phyloP scores from a whole-genome alignment of 2,329 filamentous ascomycete genomes.

The Penicillium verrucosum region DNA sequence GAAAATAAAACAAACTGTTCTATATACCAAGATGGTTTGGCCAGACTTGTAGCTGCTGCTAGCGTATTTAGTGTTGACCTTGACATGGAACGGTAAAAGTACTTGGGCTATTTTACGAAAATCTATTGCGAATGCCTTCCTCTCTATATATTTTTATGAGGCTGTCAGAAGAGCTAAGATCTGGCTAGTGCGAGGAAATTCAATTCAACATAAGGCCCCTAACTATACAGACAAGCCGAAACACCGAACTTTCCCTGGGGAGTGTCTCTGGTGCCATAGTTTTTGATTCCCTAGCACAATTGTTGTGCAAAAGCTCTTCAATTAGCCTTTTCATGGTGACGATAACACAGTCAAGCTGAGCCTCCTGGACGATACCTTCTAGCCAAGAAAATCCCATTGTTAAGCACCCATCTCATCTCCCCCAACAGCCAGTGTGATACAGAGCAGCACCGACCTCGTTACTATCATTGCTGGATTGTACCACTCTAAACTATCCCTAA shows the following conservation, averaged over 20 bases:
- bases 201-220: neutral
- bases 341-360: neutral
- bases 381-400: neutral
- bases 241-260: neutral
- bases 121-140: neutral
- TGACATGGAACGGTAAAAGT: neutral
- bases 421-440: neutral
- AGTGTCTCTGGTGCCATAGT: neutral
- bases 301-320: neutral
- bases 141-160: too few species aligned
- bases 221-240: neutral
- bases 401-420: neutral
- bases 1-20: neutral
- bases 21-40: neutral
- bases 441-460: neutral
- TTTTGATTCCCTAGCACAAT: neutral
- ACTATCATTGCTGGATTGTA: neutral
- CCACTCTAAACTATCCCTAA: too few species aligned
- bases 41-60: neutral
- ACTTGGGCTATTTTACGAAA: neutral
- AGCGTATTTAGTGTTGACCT: neutral
- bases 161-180: neutral
- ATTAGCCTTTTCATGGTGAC: neutral
- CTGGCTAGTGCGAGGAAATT: neutral
- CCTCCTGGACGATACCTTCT: neutral